Evolutionary conservation across 2,329 filamentous ascomycete species (phyloP).

Genomic region (Penicillium sp.): DNA sequence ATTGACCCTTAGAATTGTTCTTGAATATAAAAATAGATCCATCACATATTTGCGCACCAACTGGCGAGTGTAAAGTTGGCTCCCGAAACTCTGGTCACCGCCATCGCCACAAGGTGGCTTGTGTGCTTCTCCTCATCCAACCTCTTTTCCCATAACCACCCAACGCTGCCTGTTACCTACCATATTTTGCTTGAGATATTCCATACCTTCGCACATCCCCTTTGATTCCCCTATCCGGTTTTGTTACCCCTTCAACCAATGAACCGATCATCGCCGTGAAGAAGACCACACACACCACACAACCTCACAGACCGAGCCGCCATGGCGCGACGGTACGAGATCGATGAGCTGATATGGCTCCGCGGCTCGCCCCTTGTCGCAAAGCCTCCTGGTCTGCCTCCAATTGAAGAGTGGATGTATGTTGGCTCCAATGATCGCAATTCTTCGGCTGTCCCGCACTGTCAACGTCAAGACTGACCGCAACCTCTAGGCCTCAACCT

Average conservation of each 20-base stretch:
- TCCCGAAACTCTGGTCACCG: slow-evolving; percentile 21
- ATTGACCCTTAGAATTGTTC: not conserved
- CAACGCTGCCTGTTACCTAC: not conserved
- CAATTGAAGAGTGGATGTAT: slow-evolving; percentile 93
- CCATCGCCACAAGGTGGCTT: slow-evolving; percentile 30
- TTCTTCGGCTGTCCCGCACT: slow-evolving; percentile 10
- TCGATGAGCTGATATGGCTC: slow-evolving; percentile 72
- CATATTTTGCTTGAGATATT: not conserved
- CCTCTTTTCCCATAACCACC: slow-evolving; percentile 12
- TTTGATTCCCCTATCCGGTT: not conserved
- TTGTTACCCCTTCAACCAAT: slow-evolving; percentile 25
- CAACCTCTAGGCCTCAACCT: slow-evolving; percentile 38
- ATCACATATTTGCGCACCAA: not conserved
- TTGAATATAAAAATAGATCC: not conserved
- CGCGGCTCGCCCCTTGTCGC: slow-evolving; percentile 78
- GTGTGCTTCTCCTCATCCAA: slow-evolving; percentile 23
- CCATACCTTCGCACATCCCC: not conserved
- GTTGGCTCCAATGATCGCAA: slow-evolving; percentile 26
- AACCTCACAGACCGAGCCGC: slow-evolving; percentile 25
- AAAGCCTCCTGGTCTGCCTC: slow-evolving; percentile 75
- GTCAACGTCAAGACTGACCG: slow-evolving; percentile 21
- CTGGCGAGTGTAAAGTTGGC: not conserved
- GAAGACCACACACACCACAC: slow-evolving; percentile 25
- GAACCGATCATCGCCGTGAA: slow-evolving; percentile 29
- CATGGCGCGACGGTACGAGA: slow-evolving; percentile 64